Base-by-base conservation (phyloP, 2,329 filamentous ascomycete genomes). In the Acrodontium crateriforme region DNA sequence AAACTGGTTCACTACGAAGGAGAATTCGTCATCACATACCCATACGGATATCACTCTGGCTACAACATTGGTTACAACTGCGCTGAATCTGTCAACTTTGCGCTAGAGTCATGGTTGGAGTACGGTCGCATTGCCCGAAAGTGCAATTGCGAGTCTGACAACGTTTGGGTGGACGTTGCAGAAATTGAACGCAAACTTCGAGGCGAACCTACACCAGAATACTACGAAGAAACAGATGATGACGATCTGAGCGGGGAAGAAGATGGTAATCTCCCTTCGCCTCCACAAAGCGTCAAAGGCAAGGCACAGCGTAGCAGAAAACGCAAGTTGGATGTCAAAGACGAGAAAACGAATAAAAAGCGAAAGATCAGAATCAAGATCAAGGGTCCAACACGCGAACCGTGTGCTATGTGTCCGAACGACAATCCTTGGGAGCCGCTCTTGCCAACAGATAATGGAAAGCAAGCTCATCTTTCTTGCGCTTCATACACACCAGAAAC, bases 41-140 rank as follows among this genome's bases (percentile, higher is more conserved):
- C 89, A 0, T 98, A 95, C 46, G 89, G 89, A 13, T 98, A 98
- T 52, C 89, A 98, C 50, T 98, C 89, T 4, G 89, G 89, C 4
- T 98, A 91, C 55, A 98, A 98, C 45, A 63, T 98, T 19, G 89
- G 91, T 10, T 98, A 98, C 61, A 98, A 98, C 52, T 98, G 89
- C 55, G 89, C 89, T 16, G 89, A 98, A 52, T 93, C 89, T 6
- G 89, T 98, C 59, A 98, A 98, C 52, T 98, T 98, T 54, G 89
- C 87, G 4, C 75, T 92, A 6, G 85, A 94, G 41, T 78, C 82
- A 16, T 98, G 89, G 89, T 60, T 98, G 24, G 78, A 91, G 27
- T 94, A 89, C 63, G 89, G 85, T 13, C 82, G 84, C 45, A 84
- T 93, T 42, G 89, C 89, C 10, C 93, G 94, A 58, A 91, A 89